Percentiles rank a stretch among this genome's conserved stretches.
phyloP scores from a whole-genome alignment of 2,329 filamentous ascomycete genomes.

The Fusarium torreyae region DNA sequence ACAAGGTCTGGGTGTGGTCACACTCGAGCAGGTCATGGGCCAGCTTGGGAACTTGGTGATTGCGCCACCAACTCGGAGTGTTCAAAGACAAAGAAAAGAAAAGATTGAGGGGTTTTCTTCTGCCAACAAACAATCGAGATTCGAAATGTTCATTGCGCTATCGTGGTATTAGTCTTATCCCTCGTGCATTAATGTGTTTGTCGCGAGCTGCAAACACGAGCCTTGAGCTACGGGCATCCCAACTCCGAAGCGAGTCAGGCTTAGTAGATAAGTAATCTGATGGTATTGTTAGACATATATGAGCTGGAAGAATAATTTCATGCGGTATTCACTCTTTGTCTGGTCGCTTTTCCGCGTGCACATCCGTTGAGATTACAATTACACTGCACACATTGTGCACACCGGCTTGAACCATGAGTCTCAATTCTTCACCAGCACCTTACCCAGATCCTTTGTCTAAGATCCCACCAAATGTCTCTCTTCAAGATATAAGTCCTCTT shows the following conservation, averaged over 20 bases:
- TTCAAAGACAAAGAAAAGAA: neutral
- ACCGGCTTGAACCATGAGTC: neutral
- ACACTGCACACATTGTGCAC: neutral
- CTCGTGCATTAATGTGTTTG: neutral
- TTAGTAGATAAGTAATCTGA: neutral
- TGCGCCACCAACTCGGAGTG: neutral
- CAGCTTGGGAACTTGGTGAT: neutral
- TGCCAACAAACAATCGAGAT: neutral
- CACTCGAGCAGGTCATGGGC: neutral
- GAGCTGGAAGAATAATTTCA: neutral
- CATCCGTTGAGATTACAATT: accelerated
- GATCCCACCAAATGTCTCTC: neutral
- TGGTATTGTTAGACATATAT: constrained; percentile 1
- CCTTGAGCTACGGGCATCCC: neutral
- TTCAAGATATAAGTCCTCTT: neutral
- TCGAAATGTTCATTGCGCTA: too few relatives aligned
- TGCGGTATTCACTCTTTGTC: neutral
- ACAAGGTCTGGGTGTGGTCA: neutral
- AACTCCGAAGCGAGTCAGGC: neutral
- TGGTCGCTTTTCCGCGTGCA: neutral
- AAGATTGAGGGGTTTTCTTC: neutral
- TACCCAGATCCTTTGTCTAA: neutral
- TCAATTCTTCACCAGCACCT: neutral
- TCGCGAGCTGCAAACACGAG: neutral
- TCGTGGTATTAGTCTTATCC: neutral